Conservation (phyloP, 108 stramenopile species). For the Cyclotella atomus region DNA sequence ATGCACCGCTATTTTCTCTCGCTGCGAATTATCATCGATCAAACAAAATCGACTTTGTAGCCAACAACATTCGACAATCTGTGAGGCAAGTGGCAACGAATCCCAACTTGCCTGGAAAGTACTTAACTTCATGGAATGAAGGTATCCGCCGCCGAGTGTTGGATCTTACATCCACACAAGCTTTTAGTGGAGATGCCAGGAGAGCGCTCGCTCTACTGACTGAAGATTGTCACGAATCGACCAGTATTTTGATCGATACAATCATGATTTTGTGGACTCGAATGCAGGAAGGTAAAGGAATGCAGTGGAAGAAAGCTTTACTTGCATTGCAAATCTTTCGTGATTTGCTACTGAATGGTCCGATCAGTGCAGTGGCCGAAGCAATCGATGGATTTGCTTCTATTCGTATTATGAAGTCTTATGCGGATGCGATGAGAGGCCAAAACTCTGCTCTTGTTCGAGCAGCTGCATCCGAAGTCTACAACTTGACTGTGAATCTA, state of each 20-base stretch:
- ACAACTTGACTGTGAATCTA: conserved; percentile 38
- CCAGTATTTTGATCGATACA: conserved; percentile 33
- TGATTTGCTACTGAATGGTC: conserved; percentile 50
- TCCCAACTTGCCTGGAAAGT: conserved; percentile 27
- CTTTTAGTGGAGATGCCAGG: conserved; percentile 37
- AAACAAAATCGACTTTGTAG: conserved; percentile 43
- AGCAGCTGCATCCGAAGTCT: conserved; percentile 35
- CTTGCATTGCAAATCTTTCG: conserved; percentile 51
- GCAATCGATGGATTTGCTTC: conserved; percentile 52
- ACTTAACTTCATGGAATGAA: conserved; percentile 37
- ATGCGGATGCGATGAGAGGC: conserved; percentile 33
- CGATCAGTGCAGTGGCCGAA: conserved; percentile 38
- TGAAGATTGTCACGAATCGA: conserved; percentile 49
- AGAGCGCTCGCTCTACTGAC: conserved; percentile 35
- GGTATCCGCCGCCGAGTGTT: conserved; percentile 35
- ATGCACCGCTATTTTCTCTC: conserved; percentile 51
- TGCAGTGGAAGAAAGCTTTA: conserved; percentile 50
- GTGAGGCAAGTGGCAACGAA: conserved; percentile 37
- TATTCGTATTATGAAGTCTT: conserved; percentile 45
- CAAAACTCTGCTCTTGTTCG: conserved; percentile 47
- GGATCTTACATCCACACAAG: conserved; percentile 51
- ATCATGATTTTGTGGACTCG: conserved; percentile 59
- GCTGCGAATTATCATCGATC: conserved; percentile 37
- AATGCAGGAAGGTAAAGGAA: conserved; percentile 49
- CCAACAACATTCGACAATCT: conserved; percentile 42